Evolutionary conservation across 1,139 yeast species (phyloP), one percentile per base, ranked within the genome.

Genomic region (Magnusiomyces sp.): DNA sequence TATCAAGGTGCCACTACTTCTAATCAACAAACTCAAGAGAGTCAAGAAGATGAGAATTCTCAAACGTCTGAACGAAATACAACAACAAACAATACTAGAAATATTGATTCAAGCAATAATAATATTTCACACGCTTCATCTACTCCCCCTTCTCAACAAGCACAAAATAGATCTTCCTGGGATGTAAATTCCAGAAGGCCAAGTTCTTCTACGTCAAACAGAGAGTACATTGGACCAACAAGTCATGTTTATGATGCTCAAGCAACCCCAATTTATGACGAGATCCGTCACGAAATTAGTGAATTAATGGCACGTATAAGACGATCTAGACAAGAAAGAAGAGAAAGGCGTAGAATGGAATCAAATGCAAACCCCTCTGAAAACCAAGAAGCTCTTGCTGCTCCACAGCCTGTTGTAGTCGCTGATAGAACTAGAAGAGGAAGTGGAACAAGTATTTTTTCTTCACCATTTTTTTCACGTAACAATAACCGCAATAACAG

Each of bases 1-100:
- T 63, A 53, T 54, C 40, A 45, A 11, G 47, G 53, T 6, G 50
- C 53, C 2, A 19, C 49, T 4, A 17, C n/a, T 5, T 6, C n/a
- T 5, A 5, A 34, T n/a, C 38, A 34, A 17, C 38, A 32, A 36
- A 13, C 17, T 38, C 34, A 7, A 29, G 20, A 36, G 14, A 36
- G 14, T 7, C 7, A 36, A n/a, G 14, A 36, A 36, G 14, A n/a
- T 6, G 14, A 36, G 7, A 7, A 3, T 20, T n/a, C 39, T 40
- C 32, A 9, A 40, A 40, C 19, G 16, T 23, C 32, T 5, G 6
- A 9, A 14, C 16, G 9, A 38, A 13, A 9, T 11, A 17, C 14
- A 40, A 16, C 32, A 40, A 19, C 32, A 40, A n/a, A 27, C 40
- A 6, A 14, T 17, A 36, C 6, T n/a, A 36, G 39, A n/a, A n/a